Percentiles rank a stretch among this genome's conserved stretches.
These are phyloP conservation scores for Stephania japonica DNA, from an alignment of 164 flowering plant genomes.

Conservation along the genomic window DNA sequence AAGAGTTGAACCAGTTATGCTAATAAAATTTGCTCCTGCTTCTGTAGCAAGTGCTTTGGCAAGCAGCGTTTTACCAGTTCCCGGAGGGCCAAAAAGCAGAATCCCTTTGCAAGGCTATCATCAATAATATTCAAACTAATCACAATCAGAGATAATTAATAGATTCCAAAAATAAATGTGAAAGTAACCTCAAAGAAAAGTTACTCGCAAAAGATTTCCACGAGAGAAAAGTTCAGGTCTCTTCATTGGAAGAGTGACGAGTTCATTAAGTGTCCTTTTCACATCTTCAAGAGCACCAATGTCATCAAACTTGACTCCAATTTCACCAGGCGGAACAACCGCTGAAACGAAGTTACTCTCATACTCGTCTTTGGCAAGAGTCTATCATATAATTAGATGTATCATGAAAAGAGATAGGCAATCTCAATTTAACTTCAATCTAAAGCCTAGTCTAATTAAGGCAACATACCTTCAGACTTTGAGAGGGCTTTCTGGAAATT, in stretches of 20 bases:
- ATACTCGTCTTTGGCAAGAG: conserved; percentile 91
- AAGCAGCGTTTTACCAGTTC: conserved; percentile 98
- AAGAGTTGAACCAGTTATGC: conserved; percentile 95
- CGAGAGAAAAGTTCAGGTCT: conserved; percentile 92
- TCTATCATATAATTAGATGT: conserved; percentile 37
- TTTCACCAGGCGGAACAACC: conserved; percentile 89
- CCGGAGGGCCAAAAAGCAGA: conserved; percentile 98
- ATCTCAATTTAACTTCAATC: background rate
- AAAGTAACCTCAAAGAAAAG: conserved; percentile 1
- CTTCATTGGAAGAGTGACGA: conserved; percentile 96
- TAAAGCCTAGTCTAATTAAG: background rate
- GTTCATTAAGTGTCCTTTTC: conserved; percentile 84
- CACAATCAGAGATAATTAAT: background rate
- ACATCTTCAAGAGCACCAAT: conserved; percentile 99
- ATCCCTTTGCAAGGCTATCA: conserved; percentile 98
- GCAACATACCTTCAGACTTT: conserved; percentile 63
- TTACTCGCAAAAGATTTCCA: conserved; percentile 92
- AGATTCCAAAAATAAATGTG: background rate
- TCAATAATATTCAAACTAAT: conserved; percentile 4
- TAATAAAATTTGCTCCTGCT: conserved; percentile 96
- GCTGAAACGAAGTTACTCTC: conserved; percentile 95
- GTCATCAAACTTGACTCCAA: conserved; percentile 93
- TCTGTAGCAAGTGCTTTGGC: conserved; percentile 99
- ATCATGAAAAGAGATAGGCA: conserved; percentile 6
- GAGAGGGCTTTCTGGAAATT: conserved; percentile 62